These are phyloP conservation scores for Arthroderma sp. DNA, from an alignment of 2,329 filamentous ascomycete species.

Conservation along the genomic window DNA sequence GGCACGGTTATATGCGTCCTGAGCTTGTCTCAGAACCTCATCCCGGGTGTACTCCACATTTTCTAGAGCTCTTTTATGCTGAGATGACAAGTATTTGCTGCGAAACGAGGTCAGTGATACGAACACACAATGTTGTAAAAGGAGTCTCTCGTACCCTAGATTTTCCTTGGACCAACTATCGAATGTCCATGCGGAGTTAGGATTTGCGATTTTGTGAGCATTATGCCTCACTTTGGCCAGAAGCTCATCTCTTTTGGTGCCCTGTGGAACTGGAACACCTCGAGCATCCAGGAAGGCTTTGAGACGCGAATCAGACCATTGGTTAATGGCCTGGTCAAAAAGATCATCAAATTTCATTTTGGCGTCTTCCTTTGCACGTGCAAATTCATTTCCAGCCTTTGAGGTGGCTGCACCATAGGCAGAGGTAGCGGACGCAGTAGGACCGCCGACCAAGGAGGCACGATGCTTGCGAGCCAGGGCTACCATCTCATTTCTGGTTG, in stretches of 20 bases:
- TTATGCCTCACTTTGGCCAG: slow-evolving; percentile 61
- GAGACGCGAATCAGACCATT: slow-evolving; percentile 63
- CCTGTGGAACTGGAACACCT: slow-evolving; percentile 60
- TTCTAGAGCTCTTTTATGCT: slow-evolving; percentile 43
- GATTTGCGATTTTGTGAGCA: slow-evolving; percentile 54
- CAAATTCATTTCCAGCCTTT: slow-evolving; percentile 61
- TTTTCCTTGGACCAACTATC: slow-evolving; percentile 63
- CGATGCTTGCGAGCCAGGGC: slow-evolving; percentile 83
- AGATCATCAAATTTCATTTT: slow-evolving; percentile 49
- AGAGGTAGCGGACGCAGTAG: slow-evolving; percentile 28
- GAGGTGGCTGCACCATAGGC: slow-evolving; percentile 58
- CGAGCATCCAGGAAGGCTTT: slow-evolving; percentile 69
- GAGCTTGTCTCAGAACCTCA: slow-evolving; percentile 51
- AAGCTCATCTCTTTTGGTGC: slow-evolving; percentile 57
- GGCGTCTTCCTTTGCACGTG: slow-evolving; percentile 59
- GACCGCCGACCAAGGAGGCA: slow-evolving; percentile 38
- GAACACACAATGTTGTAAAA: not conserved
- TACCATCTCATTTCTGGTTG: slow-evolving; percentile 75
- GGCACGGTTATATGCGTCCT: slow-evolving; percentile 33
- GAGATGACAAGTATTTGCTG: slow-evolving; percentile 36
- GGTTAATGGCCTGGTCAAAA: slow-evolving; percentile 48
- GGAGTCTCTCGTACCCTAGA: slow-evolving; percentile 44
- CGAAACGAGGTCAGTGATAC: not conserved
- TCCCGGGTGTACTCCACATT: slow-evolving; percentile 55
- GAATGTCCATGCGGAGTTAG: slow-evolving; percentile 64